phyloP scores from a whole-genome alignment of 164 flowering plant genomes.

The Aristolochia contorta region DNA sequence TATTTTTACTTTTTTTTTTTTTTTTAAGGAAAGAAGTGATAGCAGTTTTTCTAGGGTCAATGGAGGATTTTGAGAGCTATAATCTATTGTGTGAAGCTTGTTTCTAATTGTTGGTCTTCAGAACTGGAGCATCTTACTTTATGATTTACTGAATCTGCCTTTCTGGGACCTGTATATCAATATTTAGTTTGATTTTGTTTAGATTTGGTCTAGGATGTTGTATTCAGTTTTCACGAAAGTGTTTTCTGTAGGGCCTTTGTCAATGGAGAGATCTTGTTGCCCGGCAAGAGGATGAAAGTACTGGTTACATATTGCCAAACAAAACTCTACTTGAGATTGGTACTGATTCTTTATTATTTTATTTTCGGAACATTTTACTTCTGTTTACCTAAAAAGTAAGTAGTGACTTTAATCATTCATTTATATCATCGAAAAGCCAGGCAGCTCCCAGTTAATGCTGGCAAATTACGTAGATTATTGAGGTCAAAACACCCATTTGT shows the following conservation, averaged over 20 bases:
- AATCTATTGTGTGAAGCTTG: too few relatives aligned
- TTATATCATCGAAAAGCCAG: constrained; percentile 47
- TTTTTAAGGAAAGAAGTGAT: too few relatives aligned
- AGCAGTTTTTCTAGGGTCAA: too few relatives aligned
- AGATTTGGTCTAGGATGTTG: neutral
- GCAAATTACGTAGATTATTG: constrained; percentile 48
- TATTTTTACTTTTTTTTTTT: too few relatives aligned
- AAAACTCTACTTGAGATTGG: constrained; percentile 85
- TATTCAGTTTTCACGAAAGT: neutral
- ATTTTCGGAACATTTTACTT: neutral
- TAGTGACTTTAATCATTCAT: constrained; percentile 6
- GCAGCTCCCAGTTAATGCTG: constrained; percentile 61
- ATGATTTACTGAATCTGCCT: too few relatives aligned
- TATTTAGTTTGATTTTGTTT: too few relatives aligned
- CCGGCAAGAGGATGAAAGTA: constrained; percentile 97
- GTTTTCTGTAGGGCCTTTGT: constrained; percentile 62
- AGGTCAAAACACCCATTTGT: constrained; percentile 70
- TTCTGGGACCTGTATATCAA: too few relatives aligned
- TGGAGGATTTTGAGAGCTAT: too few relatives aligned
- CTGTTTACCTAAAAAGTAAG: neutral
- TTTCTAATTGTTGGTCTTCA: too few relatives aligned
- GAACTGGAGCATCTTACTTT: too few relatives aligned
- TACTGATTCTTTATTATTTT: constrained; percentile 14
- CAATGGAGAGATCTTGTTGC: constrained; percentile 91
- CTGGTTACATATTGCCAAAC: constrained; percentile 93